Conservation (phyloP, 768 basidiomycete species). For the Collybia sp. region DNA sequence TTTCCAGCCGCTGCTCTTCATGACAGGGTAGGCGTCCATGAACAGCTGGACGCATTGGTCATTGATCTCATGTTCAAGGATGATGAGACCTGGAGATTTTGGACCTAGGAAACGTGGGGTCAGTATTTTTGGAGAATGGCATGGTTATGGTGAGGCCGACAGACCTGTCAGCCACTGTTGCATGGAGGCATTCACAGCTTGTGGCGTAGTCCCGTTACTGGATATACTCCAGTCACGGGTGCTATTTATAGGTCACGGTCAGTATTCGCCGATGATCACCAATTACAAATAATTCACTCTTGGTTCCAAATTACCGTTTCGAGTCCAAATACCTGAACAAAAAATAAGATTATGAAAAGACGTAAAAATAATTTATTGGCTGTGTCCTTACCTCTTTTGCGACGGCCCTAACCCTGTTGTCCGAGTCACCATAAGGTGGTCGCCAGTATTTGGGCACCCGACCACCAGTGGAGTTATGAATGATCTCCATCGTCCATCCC, state of each 20-base stretch:
- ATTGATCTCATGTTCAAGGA: slow-evolving; percentile 82
- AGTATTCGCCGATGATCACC: neutral
- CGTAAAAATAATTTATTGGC: too few relatives aligned
- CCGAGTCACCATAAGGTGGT: slow-evolving; percentile 84
- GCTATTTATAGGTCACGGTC: slow-evolving; percentile 26
- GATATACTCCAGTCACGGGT: slow-evolving; percentile 74
- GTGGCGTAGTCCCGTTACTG: slow-evolving; percentile 34
- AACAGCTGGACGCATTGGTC: slow-evolving; percentile 60
- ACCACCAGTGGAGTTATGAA: slow-evolving; percentile 79
- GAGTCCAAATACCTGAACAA: slow-evolving; percentile 60
- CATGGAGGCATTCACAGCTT: slow-evolving; percentile 45
- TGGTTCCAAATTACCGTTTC: slow-evolving; percentile 88
- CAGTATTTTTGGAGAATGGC: neutral
- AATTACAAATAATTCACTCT: slow-evolving; percentile 47
- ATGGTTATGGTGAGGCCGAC: slow-evolving; percentile 4
- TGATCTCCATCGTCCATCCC: slow-evolving; percentile 78
- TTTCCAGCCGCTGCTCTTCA: slow-evolving; percentile 70
- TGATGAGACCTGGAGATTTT: slow-evolving; percentile 73
- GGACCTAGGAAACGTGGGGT: slow-evolving; percentile 32
- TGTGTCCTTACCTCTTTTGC: slow-evolving; percentile 59
- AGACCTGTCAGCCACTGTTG: slow-evolving; percentile 51
- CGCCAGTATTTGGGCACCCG: slow-evolving; percentile 71
- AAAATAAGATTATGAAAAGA: neutral
- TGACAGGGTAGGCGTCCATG: slow-evolving; percentile 56
- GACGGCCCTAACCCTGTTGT: slow-evolving; percentile 80